Conservation (phyloP, 306 rosid genomes). For the Calophaca sinica region DNA sequence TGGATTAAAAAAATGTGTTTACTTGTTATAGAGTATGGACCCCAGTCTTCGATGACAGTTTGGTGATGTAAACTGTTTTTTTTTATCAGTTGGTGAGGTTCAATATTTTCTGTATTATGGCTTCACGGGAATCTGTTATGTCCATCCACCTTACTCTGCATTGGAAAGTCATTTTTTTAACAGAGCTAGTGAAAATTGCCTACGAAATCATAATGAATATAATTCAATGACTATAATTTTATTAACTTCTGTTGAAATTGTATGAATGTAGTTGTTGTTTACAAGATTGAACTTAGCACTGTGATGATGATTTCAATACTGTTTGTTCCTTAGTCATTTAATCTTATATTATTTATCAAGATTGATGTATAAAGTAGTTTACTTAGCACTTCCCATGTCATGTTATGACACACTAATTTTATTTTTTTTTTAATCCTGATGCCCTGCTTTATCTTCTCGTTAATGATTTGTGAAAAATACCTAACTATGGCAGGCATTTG, state of each 20-base stretch:
- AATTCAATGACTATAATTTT: background rate
- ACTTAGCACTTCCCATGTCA: background rate
- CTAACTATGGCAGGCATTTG: slow-evolving; percentile 72
- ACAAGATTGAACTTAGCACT: background rate
- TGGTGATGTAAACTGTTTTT: background rate
- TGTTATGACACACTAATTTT: background rate
- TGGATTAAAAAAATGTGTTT: background rate
- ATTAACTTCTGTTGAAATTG: background rate
- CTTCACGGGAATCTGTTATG: background rate
- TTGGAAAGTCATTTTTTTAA: background rate
- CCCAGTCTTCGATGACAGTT: background rate
- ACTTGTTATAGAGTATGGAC: background rate
- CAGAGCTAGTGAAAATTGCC: background rate
- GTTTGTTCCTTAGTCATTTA: too few species aligned
- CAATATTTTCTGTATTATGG: background rate
- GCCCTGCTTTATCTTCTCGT: background rate
- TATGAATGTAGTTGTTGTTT: background rate
- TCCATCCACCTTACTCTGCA: background rate
- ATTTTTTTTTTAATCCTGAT: background rate
- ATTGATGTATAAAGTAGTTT: too few species aligned
- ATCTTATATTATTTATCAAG: too few species aligned
- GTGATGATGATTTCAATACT: slow-evolving; percentile 1
- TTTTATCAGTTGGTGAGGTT: background rate
- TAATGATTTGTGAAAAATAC: slow-evolving; percentile 12
- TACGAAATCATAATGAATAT: background rate